These are phyloP conservation scores for Helminthosporium solani DNA, from an alignment of 2,329 filamentous ascomycete species.

Conservation along the genomic window DNA sequence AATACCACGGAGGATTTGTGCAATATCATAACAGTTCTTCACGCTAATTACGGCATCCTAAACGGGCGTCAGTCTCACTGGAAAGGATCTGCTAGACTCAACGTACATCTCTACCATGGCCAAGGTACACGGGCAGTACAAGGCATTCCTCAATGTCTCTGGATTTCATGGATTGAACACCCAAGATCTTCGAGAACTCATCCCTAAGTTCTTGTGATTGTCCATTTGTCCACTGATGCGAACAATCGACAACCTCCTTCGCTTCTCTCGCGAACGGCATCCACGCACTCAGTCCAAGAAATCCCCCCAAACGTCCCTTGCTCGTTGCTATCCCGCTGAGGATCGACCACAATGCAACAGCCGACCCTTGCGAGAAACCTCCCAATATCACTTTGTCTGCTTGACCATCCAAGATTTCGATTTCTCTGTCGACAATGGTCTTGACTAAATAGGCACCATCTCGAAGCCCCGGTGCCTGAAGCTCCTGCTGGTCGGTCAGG, in stretches of 20 bases:
- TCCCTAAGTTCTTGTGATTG: background rate
- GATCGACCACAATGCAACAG: slow-evolving; percentile 18
- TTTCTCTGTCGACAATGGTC: slow-evolving; percentile 13
- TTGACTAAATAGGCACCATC: slow-evolving; percentile 42
- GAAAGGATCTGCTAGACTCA: background rate
- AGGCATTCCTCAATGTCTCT: slow-evolving; percentile 1
- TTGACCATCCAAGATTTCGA: slow-evolving; percentile 9
- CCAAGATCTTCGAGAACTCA: slow-evolving; percentile 8
- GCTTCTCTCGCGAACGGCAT: slow-evolving; percentile 19
- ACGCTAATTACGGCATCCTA: slow-evolving; percentile 45
- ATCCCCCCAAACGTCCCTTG: slow-evolving; percentile 13
- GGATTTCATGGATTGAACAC: slow-evolving; percentile 1
- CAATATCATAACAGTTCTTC: slow-evolving; percentile 37
- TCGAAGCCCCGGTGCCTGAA: slow-evolving; percentile 46
- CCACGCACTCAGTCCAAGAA: slow-evolving; percentile 20
- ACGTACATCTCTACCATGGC: slow-evolving; percentile 42
- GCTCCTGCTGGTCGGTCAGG: slow-evolving; percentile 46
- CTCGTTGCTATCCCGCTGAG: slow-evolving; percentile 11
- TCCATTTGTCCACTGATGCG: background rate
- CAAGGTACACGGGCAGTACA: slow-evolving; percentile 47
- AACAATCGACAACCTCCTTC: slow-evolving; percentile 2
- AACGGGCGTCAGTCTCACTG: background rate
- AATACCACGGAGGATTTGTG: slow-evolving; percentile 39
- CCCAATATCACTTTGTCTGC: slow-evolving; percentile 15
- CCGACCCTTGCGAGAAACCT: slow-evolving; percentile 22